Base-by-base conservation (phyloP, 2,329 filamentous ascomycete species). In the Colletotrichum karsti region DNA sequence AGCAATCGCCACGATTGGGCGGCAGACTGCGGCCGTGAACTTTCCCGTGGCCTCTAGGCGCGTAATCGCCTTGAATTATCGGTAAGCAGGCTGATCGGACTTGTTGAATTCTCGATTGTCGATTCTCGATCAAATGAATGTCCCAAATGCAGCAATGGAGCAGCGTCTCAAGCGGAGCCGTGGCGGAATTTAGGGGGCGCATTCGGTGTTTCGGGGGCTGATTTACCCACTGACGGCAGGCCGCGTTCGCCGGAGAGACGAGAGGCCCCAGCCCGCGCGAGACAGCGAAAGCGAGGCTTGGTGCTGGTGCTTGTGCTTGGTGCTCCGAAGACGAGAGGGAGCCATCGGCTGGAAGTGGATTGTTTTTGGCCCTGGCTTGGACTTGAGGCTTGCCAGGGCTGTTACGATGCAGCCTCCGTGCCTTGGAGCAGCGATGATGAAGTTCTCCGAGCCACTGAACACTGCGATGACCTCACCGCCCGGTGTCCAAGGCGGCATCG, bases 181-280 rank as follows among this genome's bases (percentile, higher is more conserved):
- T 63, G 24, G 53, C 53, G 53, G 61, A 58, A 58, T 51, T 51
- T 35, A 58, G 54, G 51, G 53, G 42, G 33, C 24, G 18, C 30
- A 42, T 33, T 63, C 44, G 42, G 53, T 39, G 54, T 50, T 63
- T 58, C 41, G 61, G 61, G 41, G 61, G 42, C 33, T 35, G 33
- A 35, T 13, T 35, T 37, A 50, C 20, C 48, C 57, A 56, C 63
- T 50, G 57, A 62, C 50, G 48, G 41, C 48, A 66, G 57, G 12
- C 56, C 63, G 63, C 46, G n/a, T 60, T 65, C 56, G 37, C 48
- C 46, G 28, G 56, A 61, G 46, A 46, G 46, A 39, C 18, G 56
- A 61, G 46, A 46, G 46, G 48, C 18, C 61, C 51, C 53, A 50
- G 42, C 30, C 20, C 18, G 15, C 28, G 41, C 33, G 30, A 55